Evolutionary conservation across 176 grass and related monocot species (phyloP).

Genomic region (Musa itinerans): DNA sequence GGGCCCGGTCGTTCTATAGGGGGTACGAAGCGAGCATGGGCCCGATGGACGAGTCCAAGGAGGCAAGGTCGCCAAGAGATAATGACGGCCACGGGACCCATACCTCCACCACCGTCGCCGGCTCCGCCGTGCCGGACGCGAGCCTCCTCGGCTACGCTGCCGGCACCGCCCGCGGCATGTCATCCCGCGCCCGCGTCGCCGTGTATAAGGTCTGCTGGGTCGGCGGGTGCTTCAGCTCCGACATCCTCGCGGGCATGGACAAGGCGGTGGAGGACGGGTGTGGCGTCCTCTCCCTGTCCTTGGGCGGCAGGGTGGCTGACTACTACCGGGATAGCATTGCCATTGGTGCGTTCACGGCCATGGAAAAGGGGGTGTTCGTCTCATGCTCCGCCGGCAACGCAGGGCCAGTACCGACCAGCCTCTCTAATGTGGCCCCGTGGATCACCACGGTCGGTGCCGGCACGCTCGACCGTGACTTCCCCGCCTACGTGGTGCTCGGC

Average conservation of each 20-base stretch:
- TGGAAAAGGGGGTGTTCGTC: constrained; percentile 4
- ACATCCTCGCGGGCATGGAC: constrained; percentile 10
- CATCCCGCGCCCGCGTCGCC: constrained; percentile 1
- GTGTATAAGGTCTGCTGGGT: constrained; percentile 12
- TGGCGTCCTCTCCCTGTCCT: constrained; percentile 5
- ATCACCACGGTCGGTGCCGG: constrained; percentile 6
- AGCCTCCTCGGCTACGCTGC: background rate
- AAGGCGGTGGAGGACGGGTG: constrained; percentile 3
- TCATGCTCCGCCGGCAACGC: constrained; percentile 14
- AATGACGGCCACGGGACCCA: constrained; percentile 7
- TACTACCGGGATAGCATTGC: background rate
- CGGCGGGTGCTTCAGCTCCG: constrained; percentile 1
- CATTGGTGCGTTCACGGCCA: constrained; percentile 5
- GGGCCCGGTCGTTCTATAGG: constrained; percentile 1
- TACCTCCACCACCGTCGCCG: constrained; percentile 1
- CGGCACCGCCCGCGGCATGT: constrained; percentile 6
- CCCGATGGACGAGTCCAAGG: background rate
- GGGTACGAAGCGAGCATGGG: constrained; percentile 7
- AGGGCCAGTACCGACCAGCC: background rate
- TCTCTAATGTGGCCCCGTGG: constrained; percentile 10
- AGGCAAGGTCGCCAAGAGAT: constrained; percentile 2
- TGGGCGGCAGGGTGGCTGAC: background rate
- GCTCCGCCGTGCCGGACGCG: background rate
- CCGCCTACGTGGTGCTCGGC: constrained; percentile 3
- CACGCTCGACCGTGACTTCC: constrained; percentile 7